phyloP scores from a whole-genome alignment of 73 alveolate genomes.

The Paramecium caudatum region DNA sequence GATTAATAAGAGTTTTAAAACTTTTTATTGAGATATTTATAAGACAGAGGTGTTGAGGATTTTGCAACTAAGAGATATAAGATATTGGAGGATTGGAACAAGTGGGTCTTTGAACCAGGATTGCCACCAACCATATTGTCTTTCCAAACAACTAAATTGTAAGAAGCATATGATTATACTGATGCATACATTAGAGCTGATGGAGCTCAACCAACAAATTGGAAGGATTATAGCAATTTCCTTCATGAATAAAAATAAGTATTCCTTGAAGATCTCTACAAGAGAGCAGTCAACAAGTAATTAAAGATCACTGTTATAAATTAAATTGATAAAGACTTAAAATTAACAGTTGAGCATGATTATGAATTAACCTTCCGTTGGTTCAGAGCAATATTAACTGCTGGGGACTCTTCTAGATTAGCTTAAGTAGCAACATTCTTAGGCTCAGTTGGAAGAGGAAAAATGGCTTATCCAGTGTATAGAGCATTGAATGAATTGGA shows the following conservation, averaged over 20 bases:
- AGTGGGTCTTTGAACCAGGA: slow-evolving; percentile 40
- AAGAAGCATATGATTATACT: neutral
- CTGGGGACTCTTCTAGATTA: neutral
- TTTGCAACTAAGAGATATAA: slow-evolving; percentile 21
- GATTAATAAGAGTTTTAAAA: slow-evolving; percentile 74
- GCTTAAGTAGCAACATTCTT: neutral
- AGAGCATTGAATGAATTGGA: slow-evolving; percentile 3
- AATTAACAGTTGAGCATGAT: neutral
- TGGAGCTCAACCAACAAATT: neutral
- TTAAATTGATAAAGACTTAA: neutral
- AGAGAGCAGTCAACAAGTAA: neutral
- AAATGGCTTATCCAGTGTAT: slow-evolving; percentile 53
- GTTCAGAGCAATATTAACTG: neutral
- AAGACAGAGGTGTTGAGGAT: neutral
- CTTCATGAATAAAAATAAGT: neutral
- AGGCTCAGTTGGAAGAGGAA: neutral
- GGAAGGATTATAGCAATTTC: neutral
- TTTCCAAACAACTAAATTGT: neutral
- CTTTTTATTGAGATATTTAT: neutral
- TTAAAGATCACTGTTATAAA: neutral
- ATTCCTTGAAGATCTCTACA: neutral
- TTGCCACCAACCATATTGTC: neutral
- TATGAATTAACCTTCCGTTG: slow-evolving; percentile 21
- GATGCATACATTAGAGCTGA: slow-evolving; percentile 12
- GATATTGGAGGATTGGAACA: neutral